Percentiles rank a stretch among this genome's conserved stretches.
These are phyloP conservation scores for Penicillium mononematosum DNA, from an alignment of 495 filamentous ascomycete species.

Conservation along the genomic window DNA sequence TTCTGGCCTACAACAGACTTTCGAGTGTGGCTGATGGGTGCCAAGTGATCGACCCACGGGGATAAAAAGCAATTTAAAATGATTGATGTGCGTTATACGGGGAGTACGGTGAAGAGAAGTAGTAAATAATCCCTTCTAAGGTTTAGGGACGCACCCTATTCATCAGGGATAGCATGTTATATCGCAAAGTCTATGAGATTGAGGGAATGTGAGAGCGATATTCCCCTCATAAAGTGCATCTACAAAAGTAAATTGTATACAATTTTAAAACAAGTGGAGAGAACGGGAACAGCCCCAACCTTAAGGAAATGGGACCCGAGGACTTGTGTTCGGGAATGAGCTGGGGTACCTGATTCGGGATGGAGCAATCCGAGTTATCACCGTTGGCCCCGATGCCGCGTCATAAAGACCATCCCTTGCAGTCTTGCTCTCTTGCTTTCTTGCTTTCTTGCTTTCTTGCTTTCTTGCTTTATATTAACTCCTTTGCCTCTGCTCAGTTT, in stretches of 20 bases:
- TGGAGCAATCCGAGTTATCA: background rate
- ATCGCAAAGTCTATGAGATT: background rate
- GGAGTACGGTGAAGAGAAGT: background rate
- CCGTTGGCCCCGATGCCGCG: conserved; percentile 2
- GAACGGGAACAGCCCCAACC: conserved; percentile 23
- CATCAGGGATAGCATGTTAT: background rate
- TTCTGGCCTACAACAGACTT: conserved; percentile 13
- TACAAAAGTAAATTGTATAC: background rate
- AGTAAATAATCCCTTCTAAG: background rate
- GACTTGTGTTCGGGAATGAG: conserved; percentile 4
- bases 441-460: too few species aligned
- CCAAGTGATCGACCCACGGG: background rate
- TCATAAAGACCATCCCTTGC: conserved; percentile 10
- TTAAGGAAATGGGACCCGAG: conserved; percentile 15
- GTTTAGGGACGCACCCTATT: conserved; percentile 1
- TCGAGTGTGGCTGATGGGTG: conserved; percentile 12
- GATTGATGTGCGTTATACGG: background rate
- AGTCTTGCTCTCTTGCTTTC: too few species aligned
- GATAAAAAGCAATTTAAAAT: conserved; percentile 7
- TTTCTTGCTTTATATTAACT: too few species aligned
- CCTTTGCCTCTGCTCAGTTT: too few species aligned
- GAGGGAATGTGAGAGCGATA: background rate
- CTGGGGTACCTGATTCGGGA: conserved; percentile 3
- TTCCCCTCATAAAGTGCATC: too few species aligned
- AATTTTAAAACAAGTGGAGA: conserved; percentile 5